Base-by-base conservation (phyloP, 2,329 filamentous ascomycete genomes). In the Paecilomyces niveus region DNA sequence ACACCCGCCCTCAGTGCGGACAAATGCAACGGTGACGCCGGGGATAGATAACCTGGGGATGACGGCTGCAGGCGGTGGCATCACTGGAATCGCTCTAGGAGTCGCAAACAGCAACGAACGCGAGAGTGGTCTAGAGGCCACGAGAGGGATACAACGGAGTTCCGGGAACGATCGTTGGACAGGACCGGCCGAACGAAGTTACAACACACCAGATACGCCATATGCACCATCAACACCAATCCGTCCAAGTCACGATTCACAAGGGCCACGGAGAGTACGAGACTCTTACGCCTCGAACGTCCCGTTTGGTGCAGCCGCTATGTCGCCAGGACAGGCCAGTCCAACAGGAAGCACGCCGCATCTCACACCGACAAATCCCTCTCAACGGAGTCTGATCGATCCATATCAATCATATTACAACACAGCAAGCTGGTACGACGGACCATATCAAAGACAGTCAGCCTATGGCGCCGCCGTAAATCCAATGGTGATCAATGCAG, bases 1-100 rank as follows among this genome's bases (percentile, higher is more conserved):
- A 50, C 65, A 72, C 54, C 65, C 70, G 3, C 66, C 70, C 11
- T 67, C 71, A 9, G 65, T 68, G 32, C 71, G 70, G 31, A 73
- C 73, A 7, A 65, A 67, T 60, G 74, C 67, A 58, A 76, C 70
- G 51, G 74, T 78, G 26, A 88, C 85, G 1, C 84, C 85, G 1
- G 86, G 84, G 33, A 81, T 84, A 61, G 86, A 90, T 74, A 89
- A 90, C 70, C 84, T 87, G 63, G 81, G 86, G 60, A 78, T 84
- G 54, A 72, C 78, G 45, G 84, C 87, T 15, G 79, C 81, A 26
- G 78, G 78, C 22, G 87, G 86, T 64, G 87, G 86, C 58, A 85
- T 90, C 72, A 80, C 86, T 31, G 86, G 86, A 57, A 84, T 89
- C 60, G 87, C 88, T 45, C 80, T 86, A 66, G 83, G 78, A 57